Conservation (phyloP, 148 eudicot species). For the Pharnaceum exiguum region DNA sequence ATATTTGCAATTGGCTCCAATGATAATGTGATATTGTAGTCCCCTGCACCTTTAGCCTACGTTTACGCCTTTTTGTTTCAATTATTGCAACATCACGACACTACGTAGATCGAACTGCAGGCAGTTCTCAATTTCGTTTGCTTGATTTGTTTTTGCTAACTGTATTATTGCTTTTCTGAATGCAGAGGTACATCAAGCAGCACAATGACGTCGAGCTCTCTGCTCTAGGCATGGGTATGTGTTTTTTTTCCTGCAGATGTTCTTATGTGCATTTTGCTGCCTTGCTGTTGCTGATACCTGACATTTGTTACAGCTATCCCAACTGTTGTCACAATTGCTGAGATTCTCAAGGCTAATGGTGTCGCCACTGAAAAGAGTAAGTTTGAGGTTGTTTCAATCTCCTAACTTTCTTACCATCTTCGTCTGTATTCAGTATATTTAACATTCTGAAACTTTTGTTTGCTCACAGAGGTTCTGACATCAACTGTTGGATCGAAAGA, state of each 20-base stretch:
- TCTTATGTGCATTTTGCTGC: not conserved
- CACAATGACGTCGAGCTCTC: slow-evolving; percentile 41
- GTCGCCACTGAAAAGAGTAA: slow-evolving; percentile 39
- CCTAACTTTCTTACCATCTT: too few species aligned
- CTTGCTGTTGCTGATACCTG: not conserved
- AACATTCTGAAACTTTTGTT: not conserved
- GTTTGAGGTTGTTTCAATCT: too few species aligned
- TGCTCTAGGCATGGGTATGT: slow-evolving; percentile 49
- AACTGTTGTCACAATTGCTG: slow-evolving; percentile 43
- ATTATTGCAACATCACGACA: too few species aligned
- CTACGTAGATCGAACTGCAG: too few species aligned
- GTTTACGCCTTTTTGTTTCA: too few species aligned
- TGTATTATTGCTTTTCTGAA: not conserved
- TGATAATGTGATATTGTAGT: too few species aligned
- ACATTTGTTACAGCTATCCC: slow-evolving; percentile 40
- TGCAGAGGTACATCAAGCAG: slow-evolving; percentile 47
- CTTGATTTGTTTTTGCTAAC: not conserved
- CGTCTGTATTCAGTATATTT: too few species aligned
- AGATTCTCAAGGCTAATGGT: slow-evolving; percentile 48
- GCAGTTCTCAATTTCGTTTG: not conserved
- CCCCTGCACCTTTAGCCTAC: too few species aligned
- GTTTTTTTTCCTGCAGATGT: not conserved
- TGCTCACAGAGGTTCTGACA: slow-evolving; percentile 28
- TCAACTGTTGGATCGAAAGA: slow-evolving; percentile 41
- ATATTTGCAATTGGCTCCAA: too few species aligned